Evolutionary conservation across 2,329 filamentous ascomycete genomes (phyloP), one percentile per base, ranked within the genome.

Genomic region (Microsporum ferrugineum): DNA sequence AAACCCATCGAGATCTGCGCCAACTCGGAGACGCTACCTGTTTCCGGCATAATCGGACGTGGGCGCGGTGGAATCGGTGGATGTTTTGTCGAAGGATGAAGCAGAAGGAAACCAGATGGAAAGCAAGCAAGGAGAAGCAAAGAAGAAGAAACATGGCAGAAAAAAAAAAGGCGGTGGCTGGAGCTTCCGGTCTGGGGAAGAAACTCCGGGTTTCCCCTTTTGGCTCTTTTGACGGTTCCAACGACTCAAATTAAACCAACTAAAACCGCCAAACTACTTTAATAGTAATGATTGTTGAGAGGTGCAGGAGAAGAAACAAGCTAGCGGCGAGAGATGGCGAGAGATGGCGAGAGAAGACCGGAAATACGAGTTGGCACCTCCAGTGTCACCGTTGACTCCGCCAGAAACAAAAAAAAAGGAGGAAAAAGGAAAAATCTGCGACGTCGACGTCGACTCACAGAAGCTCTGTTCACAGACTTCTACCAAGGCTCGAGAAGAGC

Each of bases 151-250:
- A n/a, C 10, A 53, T 34, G 49, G 45, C 45, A 49, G 45, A 27
- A 31, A 12, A 49, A 49, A 29, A 49, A 29, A 49, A n/a, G 12
- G 49, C 27, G 49, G 31, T 53, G 49, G 49, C 31, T 53, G 49
- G 49, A 53, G 49, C 49, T 53, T 53, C 49, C 49, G 5, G 49
- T 53, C 47, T 53, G 29, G 49, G 49, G 49, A 53, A 53, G 29
- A 31, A 33, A 43, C 39, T 43, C 39, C 49, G 49, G 27, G 23
- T 17, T 53, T 34, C 49, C 4, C 49, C 49, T 53, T 31, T 34
- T 6, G 27, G 49, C 27, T 43, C 39, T 43, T 43, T 43, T 43
- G 39, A 43, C 39, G 39, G n/a, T n/a, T 6, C 7, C 39, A n/a
- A 43, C 7, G 17, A 29, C 7, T 1, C 10, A 33, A 34, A n/a